A percentile compares a stretch with the other conserved stretches of the same genome.
phyloP scores from a whole-genome alignment of 768 basidiomycete genomes.

The Suillus variegatus region DNA sequence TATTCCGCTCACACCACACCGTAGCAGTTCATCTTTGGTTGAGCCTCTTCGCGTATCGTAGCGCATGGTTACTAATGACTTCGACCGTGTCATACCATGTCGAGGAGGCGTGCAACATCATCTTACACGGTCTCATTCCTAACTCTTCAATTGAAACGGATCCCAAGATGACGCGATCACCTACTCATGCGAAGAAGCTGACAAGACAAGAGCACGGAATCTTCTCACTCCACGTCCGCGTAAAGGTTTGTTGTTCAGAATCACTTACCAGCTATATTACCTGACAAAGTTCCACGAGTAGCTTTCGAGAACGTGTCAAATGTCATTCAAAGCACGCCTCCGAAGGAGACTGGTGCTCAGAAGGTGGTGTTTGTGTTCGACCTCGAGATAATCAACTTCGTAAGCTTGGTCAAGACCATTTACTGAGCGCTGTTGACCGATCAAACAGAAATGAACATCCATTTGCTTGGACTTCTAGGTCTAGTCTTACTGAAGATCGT shows the following conservation, averaged over 20 bases:
- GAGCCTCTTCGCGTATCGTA: slow-evolving; percentile 69
- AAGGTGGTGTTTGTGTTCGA: too few relatives aligned
- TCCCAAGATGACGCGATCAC: slow-evolving; percentile 19
- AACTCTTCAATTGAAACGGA: slow-evolving; percentile 22
- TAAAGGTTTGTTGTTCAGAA: slow-evolving; percentile 32
- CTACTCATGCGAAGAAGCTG: slow-evolving; percentile 9
- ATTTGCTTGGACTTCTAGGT: too few relatives aligned
- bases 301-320: slow-evolving; percentile 7
- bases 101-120: slow-evolving; percentile 50
- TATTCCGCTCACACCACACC: slow-evolving; percentile 47
- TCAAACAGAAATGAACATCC: too few relatives aligned
- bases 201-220: slow-evolving; percentile 23
- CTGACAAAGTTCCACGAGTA: slow-evolving; percentile 7
- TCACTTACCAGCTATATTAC: background rate
- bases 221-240: slow-evolving; percentile 49
- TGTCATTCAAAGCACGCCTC: too few relatives aligned
- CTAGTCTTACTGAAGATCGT: too few relatives aligned
- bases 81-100: slow-evolving; percentile 50
- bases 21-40: slow-evolving; percentile 65
- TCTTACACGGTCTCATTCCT: slow-evolving; percentile 43
- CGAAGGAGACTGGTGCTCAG: too few relatives aligned
- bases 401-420: too few relatives aligned
- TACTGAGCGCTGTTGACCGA: too few relatives aligned
- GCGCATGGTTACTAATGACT: slow-evolving; percentile 44
- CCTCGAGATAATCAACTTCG: too few relatives aligned